Conservation (phyloP, 148 eudicot species). For the Diospyros kaki region DNA sequence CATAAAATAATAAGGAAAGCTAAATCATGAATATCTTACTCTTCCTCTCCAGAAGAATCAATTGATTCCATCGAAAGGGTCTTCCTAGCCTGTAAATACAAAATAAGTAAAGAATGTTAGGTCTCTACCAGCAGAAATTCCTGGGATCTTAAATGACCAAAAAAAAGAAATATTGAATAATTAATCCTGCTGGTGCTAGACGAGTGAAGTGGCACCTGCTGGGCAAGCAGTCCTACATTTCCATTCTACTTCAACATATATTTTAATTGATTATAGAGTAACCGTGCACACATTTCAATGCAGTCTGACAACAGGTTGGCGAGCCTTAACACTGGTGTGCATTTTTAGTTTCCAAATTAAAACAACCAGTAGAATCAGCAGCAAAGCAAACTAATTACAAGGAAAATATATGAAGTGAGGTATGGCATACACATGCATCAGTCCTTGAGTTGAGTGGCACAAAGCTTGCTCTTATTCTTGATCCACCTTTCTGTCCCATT, state of each 20-base stretch:
- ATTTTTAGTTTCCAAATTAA: not conserved
- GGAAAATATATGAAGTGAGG: not conserved
- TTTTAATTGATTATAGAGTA: not conserved
- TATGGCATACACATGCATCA: not conserved
- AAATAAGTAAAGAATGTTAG: not conserved
- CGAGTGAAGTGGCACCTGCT: not conserved
- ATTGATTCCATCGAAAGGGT: conserved; percentile 85
- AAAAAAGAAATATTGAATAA: not conserved
- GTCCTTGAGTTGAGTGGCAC: not conserved
- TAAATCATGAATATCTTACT: conserved; percentile 51
- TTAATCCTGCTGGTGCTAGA: not conserved
- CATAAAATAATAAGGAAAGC: not conserved
- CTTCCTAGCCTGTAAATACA: conserved; percentile 55
- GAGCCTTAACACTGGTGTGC: no score
- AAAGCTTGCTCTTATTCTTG: not conserved
- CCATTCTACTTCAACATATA: not conserved
- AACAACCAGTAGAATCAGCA: not conserved
- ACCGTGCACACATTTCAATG: not conserved
- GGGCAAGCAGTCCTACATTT: not conserved
- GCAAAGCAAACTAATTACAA: not conserved
- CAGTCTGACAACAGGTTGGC: not conserved
- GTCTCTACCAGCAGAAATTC: not conserved
- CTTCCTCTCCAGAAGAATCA: conserved; percentile 99
- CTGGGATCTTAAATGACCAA: conserved; percentile 4
- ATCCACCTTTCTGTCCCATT: not conserved